Base-by-base conservation (phyloP, 106 monocot species). In the Phalaenopsis equestris region DNA sequence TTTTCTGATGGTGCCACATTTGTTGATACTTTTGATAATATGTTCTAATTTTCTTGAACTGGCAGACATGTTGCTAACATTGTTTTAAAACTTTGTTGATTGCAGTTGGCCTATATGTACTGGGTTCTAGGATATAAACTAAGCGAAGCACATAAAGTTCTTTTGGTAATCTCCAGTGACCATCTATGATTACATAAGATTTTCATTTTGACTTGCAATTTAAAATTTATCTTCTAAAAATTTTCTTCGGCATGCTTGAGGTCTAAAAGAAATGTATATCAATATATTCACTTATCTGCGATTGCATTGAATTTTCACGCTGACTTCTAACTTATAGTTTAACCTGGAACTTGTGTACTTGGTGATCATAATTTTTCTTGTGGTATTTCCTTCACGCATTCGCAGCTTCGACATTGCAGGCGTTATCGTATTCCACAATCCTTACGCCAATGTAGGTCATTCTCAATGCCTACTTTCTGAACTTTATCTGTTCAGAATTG, bases 31-130 rank as follows among this genome's bases (percentile, higher is more conserved):
- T 41, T 46, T 45, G 12, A 19, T 72, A 15, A 19, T 58, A 8
- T 48, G 43, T 56, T 82, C 65, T 52, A 6, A 23, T 65, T 65
- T 23, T 65, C 64, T 12, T 65, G 64, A 65, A 61, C 19, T 61
- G 61, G 7, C 17, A 30, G 64, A 65, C 24, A 73, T 21, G 61
- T 73, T 4, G 41, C 68, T 82, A 61, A 78, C 83, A 72, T 43
- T 16, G n/a, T 67, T 61, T 42, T 47, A 77, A 3, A 52, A 57
- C 39, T 77, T 83, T 67, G 8, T 41, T 57, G 72, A 80, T 79
- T 80, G 17, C 86, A 93, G 96, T 74, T 96, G 82, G 90, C 91
- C 46, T 96, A 91, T 75, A 91, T 96, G 96, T 96, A 90, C 75
- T 96, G 96, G 96, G 75, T 96, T 81, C 88, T 80, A 77, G 93